Conservation (phyloP, 257 asterid genomes). For the Ligustrum vulgare region DNA sequence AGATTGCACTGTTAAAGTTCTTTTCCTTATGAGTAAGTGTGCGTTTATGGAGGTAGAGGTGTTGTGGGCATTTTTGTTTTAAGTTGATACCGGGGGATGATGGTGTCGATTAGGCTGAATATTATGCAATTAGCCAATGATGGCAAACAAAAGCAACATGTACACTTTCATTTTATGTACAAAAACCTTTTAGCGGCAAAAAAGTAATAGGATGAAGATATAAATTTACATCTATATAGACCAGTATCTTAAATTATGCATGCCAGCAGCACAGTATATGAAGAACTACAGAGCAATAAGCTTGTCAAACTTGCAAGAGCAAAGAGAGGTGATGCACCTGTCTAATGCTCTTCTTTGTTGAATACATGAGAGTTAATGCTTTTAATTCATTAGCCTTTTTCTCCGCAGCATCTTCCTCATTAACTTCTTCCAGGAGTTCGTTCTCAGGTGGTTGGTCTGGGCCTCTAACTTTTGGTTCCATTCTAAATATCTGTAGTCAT, state of each 20-base stretch:
- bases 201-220: background rate
- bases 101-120: too few relatives aligned
- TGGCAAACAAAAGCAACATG: background rate
- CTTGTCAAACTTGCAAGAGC: background rate
- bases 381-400: constrained; percentile 35
- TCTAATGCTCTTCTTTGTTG: constrained; percentile 45
- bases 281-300: background rate
- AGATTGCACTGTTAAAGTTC: background rate
- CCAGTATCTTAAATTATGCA: too few relatives aligned
- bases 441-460: constrained; percentile 30
- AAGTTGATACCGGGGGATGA: too few relatives aligned
- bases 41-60: too few relatives aligned
- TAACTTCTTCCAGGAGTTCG: constrained; percentile 32
- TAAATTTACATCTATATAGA: background rate
- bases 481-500: constrained; percentile 60
- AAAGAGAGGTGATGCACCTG: constrained; percentile 35
- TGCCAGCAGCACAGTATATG: background rate
- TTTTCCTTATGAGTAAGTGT: too few relatives aligned
- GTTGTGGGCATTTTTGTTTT: background rate
- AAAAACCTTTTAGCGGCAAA: background rate
- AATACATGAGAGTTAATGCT: constrained; percentile 31
- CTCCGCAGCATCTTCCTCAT: constrained; percentile 38
- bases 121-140: background rate
- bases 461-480: constrained; percentile 57
- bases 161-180: background rate